phyloP scores from a whole-genome alignment of 2,329 filamentous ascomycete species.

The Ophiostoma sp. region DNA sequence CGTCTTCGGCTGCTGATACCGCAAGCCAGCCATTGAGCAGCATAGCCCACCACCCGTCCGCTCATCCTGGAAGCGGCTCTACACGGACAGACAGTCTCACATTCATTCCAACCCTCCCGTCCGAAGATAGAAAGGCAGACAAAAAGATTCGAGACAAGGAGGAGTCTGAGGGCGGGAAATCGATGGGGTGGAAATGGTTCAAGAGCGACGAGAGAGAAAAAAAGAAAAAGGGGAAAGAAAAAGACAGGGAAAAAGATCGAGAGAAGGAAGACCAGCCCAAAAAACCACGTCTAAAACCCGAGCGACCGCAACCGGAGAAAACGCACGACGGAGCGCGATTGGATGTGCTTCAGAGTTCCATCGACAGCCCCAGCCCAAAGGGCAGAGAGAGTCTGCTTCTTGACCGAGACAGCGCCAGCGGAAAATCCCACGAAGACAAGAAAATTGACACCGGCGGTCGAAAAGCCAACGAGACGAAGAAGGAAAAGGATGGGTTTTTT shows the following conservation, averaged over 20 bases:
- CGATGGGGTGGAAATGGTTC: slow-evolving; percentile 81
- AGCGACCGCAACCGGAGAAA: slow-evolving; percentile 46
- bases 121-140: slow-evolving; percentile 73
- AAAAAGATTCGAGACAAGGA: slow-evolving; percentile 72
- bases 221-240: slow-evolving; percentile 62
- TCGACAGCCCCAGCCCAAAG: slow-evolving; percentile 65
- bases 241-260: slow-evolving; percentile 53
- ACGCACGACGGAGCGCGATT: slow-evolving; percentile 77
- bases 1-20: not conserved
- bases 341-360: slow-evolving; percentile 83
- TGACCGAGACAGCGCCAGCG: slow-evolving; percentile 72
- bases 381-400: slow-evolving; percentile 82
- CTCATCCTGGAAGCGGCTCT: slow-evolving; percentile 66
- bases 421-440: slow-evolving; percentile 74
- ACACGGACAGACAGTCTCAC: slow-evolving; percentile 73
- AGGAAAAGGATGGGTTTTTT: slow-evolving; percentile 91
- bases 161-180: slow-evolving; percentile 66
- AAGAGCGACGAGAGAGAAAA: slow-evolving; percentile 75
- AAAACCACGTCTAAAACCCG: slow-evolving; percentile 62
- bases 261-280: slow-evolving; percentile 60
- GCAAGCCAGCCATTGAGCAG: slow-evolving; percentile 60
- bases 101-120: slow-evolving; percentile 70
- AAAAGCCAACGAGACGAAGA: slow-evolving; percentile 74
- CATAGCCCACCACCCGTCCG: slow-evolving; percentile 64
- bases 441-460: slow-evolving; percentile 72